phyloP scores from a whole-genome alignment of 495 filamentous ascomycete species.

The Rhizodiscina lignyota region DNA sequence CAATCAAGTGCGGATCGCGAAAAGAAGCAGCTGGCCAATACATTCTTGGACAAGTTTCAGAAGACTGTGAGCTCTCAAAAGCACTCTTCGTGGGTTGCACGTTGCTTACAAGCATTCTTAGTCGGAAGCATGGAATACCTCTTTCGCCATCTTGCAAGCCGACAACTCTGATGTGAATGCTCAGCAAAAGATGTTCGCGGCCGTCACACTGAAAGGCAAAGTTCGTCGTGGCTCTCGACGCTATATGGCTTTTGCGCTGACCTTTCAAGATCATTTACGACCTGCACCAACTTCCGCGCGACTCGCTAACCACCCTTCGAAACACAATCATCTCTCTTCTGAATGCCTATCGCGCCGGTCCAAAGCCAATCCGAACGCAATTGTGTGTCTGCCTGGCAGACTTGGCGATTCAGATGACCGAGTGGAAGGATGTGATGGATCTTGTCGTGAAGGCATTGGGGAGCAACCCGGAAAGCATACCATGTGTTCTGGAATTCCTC shows the following conservation, averaged over 20 bases:
- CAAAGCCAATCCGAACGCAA: constrained; percentile 83
- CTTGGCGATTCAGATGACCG: constrained; percentile 85
- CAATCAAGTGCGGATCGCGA: constrained; percentile 61
- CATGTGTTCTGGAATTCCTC: constrained; percentile 86
- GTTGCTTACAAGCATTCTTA: constrained; percentile 15
- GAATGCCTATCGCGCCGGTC: constrained; percentile 59
- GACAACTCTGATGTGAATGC: constrained; percentile 49
- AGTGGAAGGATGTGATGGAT: constrained; percentile 86
- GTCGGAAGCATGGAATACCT: constrained; percentile 81
- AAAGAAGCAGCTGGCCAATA: constrained; percentile 77
- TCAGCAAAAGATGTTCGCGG: constrained; percentile 86
- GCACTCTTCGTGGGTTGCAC: background rate
- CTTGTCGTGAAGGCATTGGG: constrained; percentile 67
- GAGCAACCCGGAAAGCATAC: constrained; percentile 52
- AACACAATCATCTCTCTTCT: constrained; percentile 69
- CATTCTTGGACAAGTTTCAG: constrained; percentile 89
- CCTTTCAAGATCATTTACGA: constrained; percentile 58
- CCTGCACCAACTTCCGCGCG: constrained; percentile 66
- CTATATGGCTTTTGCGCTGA: constrained; percentile 12
- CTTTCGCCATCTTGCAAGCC: constrained; percentile 71
- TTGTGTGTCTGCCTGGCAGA: constrained; percentile 88
- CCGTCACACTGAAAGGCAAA: constrained; percentile 95
- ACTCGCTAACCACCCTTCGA: constrained; percentile 57
- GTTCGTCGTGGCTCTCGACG: constrained; percentile 29
- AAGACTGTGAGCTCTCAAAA: constrained; percentile 75